These are phyloP conservation scores for Arachis stenosperma DNA, from an alignment of 306 rosid genomes.

Conservation along the genomic window DNA sequence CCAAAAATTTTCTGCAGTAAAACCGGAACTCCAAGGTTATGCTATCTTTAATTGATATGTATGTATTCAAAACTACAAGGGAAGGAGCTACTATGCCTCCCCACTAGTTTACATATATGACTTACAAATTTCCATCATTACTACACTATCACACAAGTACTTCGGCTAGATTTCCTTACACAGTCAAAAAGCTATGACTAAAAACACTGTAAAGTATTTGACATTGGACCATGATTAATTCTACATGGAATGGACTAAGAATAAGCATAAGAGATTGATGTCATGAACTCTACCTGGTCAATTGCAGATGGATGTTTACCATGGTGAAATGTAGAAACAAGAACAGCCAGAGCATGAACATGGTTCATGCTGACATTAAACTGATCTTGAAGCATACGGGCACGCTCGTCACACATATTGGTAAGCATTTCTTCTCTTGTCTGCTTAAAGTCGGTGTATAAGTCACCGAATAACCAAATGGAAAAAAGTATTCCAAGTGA, in stretches of 20 bases:
- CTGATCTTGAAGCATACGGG: constrained; percentile 97
- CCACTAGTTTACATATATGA: too few relatives aligned
- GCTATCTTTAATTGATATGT: not conserved
- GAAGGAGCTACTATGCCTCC: too few relatives aligned
- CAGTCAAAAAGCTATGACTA: not conserved
- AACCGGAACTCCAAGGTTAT: constrained; percentile 35
- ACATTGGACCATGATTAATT: constrained; percentile 16
- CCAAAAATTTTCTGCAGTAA: constrained; percentile 78
- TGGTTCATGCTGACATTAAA: constrained; percentile 96
- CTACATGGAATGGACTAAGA: constrained; percentile 8
- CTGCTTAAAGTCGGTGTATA: constrained; percentile 48
- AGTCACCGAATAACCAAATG: constrained; percentile 69
- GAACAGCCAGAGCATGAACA: constrained; percentile 93
- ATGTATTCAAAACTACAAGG: too few relatives aligned
- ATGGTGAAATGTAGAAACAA: constrained; percentile 95
- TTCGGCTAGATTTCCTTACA: too few relatives aligned
- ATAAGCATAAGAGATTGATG: constrained; percentile 4
- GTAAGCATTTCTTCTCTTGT: constrained; percentile 82
- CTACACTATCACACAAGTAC: too few relatives aligned
- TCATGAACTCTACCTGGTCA: constrained; percentile 70
- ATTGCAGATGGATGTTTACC: constrained; percentile 86
- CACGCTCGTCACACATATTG: constrained; percentile 97
- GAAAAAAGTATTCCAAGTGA: constrained; percentile 57
- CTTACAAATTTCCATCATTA: too few relatives aligned
- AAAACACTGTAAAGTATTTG: constrained; percentile 10